These are phyloP conservation scores for Termitomyces eurrhizus DNA, from an alignment of 768 basidiomycete genomes.

Conservation along the genomic window DNA sequence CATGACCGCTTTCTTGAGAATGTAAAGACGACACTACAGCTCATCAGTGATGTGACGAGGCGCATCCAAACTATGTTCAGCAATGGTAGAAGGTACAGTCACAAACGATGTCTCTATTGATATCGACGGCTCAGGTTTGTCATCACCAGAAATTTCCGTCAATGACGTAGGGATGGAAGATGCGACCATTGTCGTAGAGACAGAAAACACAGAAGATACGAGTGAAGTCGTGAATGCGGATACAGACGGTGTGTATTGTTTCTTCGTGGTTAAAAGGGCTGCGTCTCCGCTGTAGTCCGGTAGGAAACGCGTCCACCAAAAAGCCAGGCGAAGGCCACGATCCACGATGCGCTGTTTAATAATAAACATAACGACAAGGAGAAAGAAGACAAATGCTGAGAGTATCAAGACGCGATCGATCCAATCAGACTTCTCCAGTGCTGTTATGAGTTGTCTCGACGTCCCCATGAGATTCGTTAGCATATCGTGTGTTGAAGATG, in stretches of 20 bases:
- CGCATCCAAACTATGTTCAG: conserved; percentile 2
- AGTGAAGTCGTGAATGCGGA: conserved; percentile 2
- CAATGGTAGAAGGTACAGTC: background rate
- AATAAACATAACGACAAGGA: conserved; percentile 80
- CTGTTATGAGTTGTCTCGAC: conserved; percentile 82
- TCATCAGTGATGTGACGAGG: conserved; percentile 3
- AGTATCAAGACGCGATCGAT: conserved; percentile 87
- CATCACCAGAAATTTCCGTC: background rate
- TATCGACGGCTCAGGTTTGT: background rate
- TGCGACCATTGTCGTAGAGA: conserved; percentile 2
- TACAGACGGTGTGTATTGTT: conserved; percentile 18
- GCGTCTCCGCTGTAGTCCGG: conserved; percentile 45
- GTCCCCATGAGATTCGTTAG: conserved; percentile 68
- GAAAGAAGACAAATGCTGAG: conserved; percentile 76
- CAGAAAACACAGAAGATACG: conserved; percentile 3
- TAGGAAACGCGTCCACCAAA: conserved; percentile 85
- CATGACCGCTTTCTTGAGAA: background rate
- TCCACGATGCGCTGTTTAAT: conserved; percentile 86
- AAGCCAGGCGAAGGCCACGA: conserved; percentile 69
- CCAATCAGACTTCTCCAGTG: conserved; percentile 88
- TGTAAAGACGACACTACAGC: conserved; percentile 4
- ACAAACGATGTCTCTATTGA: background rate
- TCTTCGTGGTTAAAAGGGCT: conserved; percentile 30
- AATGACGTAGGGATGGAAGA: background rate
- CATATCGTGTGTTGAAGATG: conserved; percentile 73